Conservation (phyloP, 2,329 filamentous ascomycete genomes). For the Colletotrichum tamarilloi region DNA sequence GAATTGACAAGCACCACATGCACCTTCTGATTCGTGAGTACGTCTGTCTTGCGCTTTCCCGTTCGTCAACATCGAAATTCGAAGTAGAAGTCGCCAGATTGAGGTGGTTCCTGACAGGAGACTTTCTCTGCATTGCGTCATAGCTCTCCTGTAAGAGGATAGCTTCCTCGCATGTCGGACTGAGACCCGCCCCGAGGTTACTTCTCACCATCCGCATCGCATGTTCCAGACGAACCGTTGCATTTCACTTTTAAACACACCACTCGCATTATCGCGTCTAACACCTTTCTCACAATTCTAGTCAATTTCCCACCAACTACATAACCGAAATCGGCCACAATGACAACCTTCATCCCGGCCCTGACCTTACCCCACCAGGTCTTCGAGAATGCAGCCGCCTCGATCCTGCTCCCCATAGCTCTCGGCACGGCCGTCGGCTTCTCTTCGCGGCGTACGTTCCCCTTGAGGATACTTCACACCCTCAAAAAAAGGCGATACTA, state of each 20-base stretch:
- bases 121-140: conserved; percentile 29
- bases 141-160: conserved; percentile 14
- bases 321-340: conserved; percentile 50
- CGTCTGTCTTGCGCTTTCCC: too few relatives aligned
- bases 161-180: conserved; percentile 32
- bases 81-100: neutral
- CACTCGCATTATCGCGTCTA: neutral
- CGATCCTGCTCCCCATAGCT: conserved; percentile 80
- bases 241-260: neutral
- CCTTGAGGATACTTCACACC: neutral
- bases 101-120: neutral
- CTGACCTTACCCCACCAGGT: conserved; percentile 78
- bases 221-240: conserved; percentile 21
- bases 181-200: conserved; percentile 30
- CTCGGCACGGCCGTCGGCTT: conserved; percentile 81
- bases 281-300: neutral
- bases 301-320: neutral
- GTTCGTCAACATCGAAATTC: neutral
- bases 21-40: neutral
- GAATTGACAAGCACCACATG: neutral
- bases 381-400: conserved; percentile 78
- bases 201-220: conserved; percentile 10
- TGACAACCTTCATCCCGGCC: conserved; percentile 85
- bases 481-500: too few relatives aligned
- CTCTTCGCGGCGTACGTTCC: conserved; percentile 69